Conservation (phyloP, 495 filamentous ascomycete genomes). For the Bryoglossum gracile region DNA sequence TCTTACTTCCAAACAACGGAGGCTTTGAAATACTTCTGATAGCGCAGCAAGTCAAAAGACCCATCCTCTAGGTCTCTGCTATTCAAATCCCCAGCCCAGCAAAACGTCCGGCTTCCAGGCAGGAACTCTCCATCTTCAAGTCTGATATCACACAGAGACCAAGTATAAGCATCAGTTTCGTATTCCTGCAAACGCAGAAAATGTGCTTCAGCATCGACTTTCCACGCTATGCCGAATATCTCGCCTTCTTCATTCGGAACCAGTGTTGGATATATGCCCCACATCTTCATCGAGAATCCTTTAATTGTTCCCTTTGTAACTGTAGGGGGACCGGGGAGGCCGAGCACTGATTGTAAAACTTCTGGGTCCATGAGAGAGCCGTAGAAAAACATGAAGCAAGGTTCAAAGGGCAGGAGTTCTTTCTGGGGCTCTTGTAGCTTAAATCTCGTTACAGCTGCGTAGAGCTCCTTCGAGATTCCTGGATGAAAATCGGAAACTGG, state of each 20-base stretch:
- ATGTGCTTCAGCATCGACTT: background rate
- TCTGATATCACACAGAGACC: conserved; percentile 2
- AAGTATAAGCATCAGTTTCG: conserved; percentile 6
- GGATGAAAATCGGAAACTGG: no score
- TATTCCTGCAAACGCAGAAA: conserved; percentile 3
- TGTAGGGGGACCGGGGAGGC: background rate
- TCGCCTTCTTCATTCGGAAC: background rate
- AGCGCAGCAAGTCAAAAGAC: conserved; percentile 3
- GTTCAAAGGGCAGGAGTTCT: background rate
- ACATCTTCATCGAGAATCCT: conserved; percentile 9
- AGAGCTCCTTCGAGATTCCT: conserved; percentile 6
- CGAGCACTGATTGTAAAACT: conserved; percentile 6
- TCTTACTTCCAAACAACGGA: conserved; percentile 10
- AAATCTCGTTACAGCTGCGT: background rate
- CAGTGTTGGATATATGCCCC: conserved; percentile 6
- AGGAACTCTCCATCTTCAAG: conserved; percentile 1
- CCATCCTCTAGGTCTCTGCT: conserved; percentile 1
- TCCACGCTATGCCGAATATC: conserved; percentile 2
- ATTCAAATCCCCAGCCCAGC: conserved; percentile 6
- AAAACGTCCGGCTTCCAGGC: conserved; percentile 7
- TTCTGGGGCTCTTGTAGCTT: background rate
- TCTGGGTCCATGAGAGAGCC: conserved; percentile 11
- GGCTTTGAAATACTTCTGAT: conserved; percentile 10
- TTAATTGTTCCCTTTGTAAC: background rate
- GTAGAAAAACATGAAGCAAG: conserved; percentile 8